phyloP scores from a whole-genome alignment of 2,329 filamentous ascomycete genomes.

The Emmonsia crescens region DNA sequence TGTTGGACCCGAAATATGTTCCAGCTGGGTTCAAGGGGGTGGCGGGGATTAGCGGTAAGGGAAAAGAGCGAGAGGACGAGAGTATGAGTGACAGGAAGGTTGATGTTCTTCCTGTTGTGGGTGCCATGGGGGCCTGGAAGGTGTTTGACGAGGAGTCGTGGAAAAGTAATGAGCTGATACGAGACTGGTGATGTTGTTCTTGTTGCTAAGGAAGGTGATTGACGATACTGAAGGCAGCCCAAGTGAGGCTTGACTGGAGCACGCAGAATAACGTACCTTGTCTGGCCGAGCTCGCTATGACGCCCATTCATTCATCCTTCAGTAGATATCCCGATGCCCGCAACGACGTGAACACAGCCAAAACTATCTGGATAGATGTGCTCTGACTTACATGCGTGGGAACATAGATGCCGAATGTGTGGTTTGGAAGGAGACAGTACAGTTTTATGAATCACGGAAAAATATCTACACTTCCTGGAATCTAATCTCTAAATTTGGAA shows the following conservation, averaged over 20 bases:
- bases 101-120: slow-evolving; percentile 26
- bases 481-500: neutral
- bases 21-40: slow-evolving; percentile 29
- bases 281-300: neutral
- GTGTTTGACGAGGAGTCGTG: slow-evolving; percentile 20
- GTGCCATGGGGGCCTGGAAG: slow-evolving; percentile 24
- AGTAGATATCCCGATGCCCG: neutral
- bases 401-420: neutral
- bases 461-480: neutral
- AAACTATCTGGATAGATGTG: neutral
- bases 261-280: neutral
- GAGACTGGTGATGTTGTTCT: neutral
- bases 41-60: neutral
- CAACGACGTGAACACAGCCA: neutral
- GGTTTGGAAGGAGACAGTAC: no score
- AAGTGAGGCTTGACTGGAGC: neutral
- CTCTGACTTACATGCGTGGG: neutral
- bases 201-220: neutral
- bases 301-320: neutral
- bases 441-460: neutral
- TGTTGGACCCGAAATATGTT: slow-evolving; percentile 45
- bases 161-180: slow-evolving; percentile 8
- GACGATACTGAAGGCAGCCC: neutral
- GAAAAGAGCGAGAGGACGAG: slow-evolving; percentile 8
- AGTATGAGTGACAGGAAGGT: slow-evolving; percentile 7